Evolutionary conservation across 306 rosid species (phyloP), one percentile per base, ranked within the genome.

Genomic region (Geum urbanum): DNA sequence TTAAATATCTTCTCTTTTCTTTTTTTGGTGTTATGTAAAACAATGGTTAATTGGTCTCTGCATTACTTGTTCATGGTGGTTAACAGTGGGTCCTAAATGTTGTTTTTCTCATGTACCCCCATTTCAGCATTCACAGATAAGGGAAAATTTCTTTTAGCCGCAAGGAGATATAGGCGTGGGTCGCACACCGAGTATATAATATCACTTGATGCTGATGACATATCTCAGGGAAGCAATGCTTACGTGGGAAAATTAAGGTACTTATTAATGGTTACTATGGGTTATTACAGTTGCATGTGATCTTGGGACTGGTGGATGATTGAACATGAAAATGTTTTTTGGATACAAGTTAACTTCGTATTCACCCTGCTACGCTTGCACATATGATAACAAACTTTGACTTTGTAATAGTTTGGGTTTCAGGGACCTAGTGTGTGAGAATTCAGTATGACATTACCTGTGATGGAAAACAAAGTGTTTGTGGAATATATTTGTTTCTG

Each of bases 191-290:
- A 87, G 74, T 95, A 89, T 82, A 89, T 91, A 76, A 89, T 95
- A 77, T 95, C 99, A 11, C 97, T 95, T 10, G 97, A 87, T 74
- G 88, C 85, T 20, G 92, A 87, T 66, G 99, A 89, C 81, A 63
- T 91, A 63, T 91, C 95, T 61, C 99, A 91, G 82, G 97, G 96
- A 79, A 91, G 96, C 84, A 95, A 95, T 79, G 99, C 99, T 58
- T 91, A 91, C 75, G 82, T 95, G 65, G 99, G 99, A 75, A 95
- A 95, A 82, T 73, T 95, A 76, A 89, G 96, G 99, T 91, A 80
- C 32, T 27, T 27, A 27, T 27, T 27, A 27, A 27, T 61, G 37
- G 66, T 67, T 2, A 27, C 43, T 54, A 54, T 24, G 64, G 56
- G 39, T 65, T 24, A 50, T n/a, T 63, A 61, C 4, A 40, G 66